Evolutionary conservation across 1,284 basidiomycete genomes (phyloP).

Genomic region (Trametes hirsuta): DNA sequence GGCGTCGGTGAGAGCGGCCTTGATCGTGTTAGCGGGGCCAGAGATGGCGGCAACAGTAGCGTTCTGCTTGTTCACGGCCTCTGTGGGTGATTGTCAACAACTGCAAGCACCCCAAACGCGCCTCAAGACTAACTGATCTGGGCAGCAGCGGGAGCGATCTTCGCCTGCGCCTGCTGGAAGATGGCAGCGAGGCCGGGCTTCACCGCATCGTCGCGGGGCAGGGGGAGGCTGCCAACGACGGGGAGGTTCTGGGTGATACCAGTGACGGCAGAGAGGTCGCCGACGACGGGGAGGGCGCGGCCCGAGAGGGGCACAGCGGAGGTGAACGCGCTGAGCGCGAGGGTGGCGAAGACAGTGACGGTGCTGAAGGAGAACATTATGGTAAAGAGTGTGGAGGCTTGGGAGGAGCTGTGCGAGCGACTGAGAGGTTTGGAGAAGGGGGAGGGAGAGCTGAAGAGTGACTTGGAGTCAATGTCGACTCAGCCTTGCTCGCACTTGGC

Average conservation of each 20-base stretch:
- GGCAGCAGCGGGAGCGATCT: slow-evolving; percentile 30
- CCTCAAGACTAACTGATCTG: slow-evolving; percentile 37
- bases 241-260: slow-evolving; percentile 6
- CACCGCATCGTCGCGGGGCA: slow-evolving; percentile 16
- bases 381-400: slow-evolving; percentile 22
- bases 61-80: slow-evolving; percentile 34
- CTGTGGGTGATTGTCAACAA: slow-evolving; percentile 28
- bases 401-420: slow-evolving; percentile 43
- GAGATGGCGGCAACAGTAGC: slow-evolving; percentile 35
- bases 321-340: slow-evolving; percentile 39
- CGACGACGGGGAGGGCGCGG: slow-evolving; percentile 16
- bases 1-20: slow-evolving; percentile 34
- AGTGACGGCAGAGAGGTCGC: slow-evolving; percentile 11
- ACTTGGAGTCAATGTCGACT: slow-evolving; percentile 26
- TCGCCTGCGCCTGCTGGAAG: slow-evolving; percentile 24
- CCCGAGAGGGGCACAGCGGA: slow-evolving; percentile 23
- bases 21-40: slow-evolving; percentile 36
- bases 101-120: background rate
- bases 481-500: background rate
- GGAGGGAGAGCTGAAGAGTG: slow-evolving; percentile 11
- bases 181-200: slow-evolving; percentile 29
- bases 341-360: slow-evolving; percentile 41
- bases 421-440: slow-evolving; percentile 7
- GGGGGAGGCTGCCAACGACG: slow-evolving; percentile 15
- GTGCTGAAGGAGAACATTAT: slow-evolving; percentile 50